Percentiles rank a stretch among this genome's conserved stretches.
Evolutionary conservation across 2,329 filamentous ascomycete species (phyloP).

Genomic region (Epichloe aotearoae): DNA sequence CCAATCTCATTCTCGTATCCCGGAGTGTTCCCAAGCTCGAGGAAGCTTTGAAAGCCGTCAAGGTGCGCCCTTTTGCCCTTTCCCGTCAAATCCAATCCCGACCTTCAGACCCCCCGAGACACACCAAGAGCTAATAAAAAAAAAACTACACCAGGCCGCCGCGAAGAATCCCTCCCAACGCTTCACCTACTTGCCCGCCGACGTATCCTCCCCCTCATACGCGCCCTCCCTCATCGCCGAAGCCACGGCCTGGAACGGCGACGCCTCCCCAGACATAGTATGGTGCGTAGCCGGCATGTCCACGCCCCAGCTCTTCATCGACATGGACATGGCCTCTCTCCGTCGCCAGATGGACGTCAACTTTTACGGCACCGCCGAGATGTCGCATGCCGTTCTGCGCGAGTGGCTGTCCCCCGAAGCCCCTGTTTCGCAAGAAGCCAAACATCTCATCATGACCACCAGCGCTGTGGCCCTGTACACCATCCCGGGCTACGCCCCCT

Average conservation of each 20-base stretch:
- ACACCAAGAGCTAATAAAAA: constrained; percentile 5
- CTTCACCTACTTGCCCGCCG: constrained; percentile 74
- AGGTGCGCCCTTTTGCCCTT: constrained; percentile 28
- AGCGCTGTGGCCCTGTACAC: constrained; percentile 64
- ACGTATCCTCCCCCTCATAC: constrained; percentile 59
- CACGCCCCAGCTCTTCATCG: constrained; percentile 62
- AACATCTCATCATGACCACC: constrained; percentile 80
- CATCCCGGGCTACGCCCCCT: constrained; percentile 68
- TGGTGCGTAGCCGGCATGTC: constrained; percentile 80
- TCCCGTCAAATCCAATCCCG: neutral
- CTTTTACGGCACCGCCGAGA: constrained; percentile 72
- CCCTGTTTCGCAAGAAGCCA: constrained; percentile 33
- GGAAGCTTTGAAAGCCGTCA: constrained; percentile 50
- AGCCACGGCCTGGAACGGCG: constrained; percentile 66
- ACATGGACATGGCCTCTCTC: constrained; percentile 53
- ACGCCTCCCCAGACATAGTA: constrained; percentile 63
- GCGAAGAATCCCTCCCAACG: constrained; percentile 58
- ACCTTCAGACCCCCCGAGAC: too few species aligned
- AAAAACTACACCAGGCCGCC: constrained; percentile 34
- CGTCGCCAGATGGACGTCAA: constrained; percentile 82
- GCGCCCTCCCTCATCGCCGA: constrained; percentile 57
- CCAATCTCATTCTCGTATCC: constrained; percentile 74
- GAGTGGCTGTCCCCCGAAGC: constrained; percentile 51
- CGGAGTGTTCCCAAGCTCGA: constrained; percentile 65
- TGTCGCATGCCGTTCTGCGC: constrained; percentile 66